Evolutionary conservation across 2,329 filamentous ascomycete species (phyloP), one percentile per base, ranked within the genome.

Genomic region (Ophiostoma novo-ulmi): DNA sequence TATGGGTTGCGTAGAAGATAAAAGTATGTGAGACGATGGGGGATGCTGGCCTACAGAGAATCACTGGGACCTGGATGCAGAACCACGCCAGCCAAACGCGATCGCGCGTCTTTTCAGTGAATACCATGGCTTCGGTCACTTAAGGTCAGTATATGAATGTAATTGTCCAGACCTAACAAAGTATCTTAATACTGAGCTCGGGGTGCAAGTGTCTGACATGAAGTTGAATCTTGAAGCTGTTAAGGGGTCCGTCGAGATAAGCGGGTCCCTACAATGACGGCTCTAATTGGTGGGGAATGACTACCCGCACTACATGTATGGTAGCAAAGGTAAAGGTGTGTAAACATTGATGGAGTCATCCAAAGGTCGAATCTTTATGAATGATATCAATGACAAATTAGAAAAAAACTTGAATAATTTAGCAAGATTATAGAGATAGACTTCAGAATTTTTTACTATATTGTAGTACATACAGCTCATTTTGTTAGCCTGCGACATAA

Each of bases 41-140:
- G 5, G 20, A 11, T 20, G 11, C 13, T 1, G 61, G 73, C 78
- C 55, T 73, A 79, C 78, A 75, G 39, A 77, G 67, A 52, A 78
- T 79, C 68, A 78, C 74, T 35, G 75, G 73, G 11, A 78, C 65
- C 68, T 79, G 77, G 48, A 79, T 44, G 52, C 72, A 64, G 68
- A 80, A 78, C 78, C 78, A 80, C 26, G 66, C 74, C 64, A 78
- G 72, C 79, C 78, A 80, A 69, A 76, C 67, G 67, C 76, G 75
- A 72, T 80, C 76, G 52, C 73, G 73, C 17, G 61, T 41, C 10
- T 35, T 26, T 31, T 70, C 38, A 1, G 71, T 26, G 55, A 70
- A 48, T 5, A 39, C 36, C 71, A 70, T 72, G 20, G 36, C 36
- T 35, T 11, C 52, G 2, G 52, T 58, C 13, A 26, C 6, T 44